Base-by-base conservation (phyloP, 2,329 filamentous ascomycete species). In the Sclerotinia minor region DNA sequence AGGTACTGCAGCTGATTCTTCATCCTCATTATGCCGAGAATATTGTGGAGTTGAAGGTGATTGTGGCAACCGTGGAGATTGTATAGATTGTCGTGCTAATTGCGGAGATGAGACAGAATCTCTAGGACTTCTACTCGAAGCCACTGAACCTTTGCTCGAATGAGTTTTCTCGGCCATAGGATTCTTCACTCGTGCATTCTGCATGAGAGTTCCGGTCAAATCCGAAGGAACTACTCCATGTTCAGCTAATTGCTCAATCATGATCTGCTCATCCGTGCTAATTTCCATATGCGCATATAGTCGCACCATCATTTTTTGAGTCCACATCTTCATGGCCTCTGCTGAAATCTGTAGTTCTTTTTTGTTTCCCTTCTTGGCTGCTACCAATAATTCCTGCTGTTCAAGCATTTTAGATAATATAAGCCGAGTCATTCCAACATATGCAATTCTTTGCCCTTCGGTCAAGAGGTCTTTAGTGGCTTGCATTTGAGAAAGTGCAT, bases 211-310 rank as follows among this genome's bases (percentile, higher is more conserved):
- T 0, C 92, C 90, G 0, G 92, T 94, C 68, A 99, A 82, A 77
- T 99, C 95, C 55, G 83, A 82, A 0, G 95, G 90, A 70, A 92
- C 83, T 8, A 99, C 93, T 5, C 94, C 95, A 79, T 99, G 95
- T 68, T 95, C 91, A 17, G 92, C 90, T 68, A 99, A 83, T 79
- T 99, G 95, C 80, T 99, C 95, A 73, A 99, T 97, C 95, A 99
- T 99, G 78, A 99, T 83, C 81, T 99, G 95, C 79, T 99, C 95
- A 19, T 87, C 89, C 29, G 89, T 83, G 75, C 89, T 93, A 75
- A 99, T 96, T 69, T 99, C 95, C 95, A 99, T 99, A 79, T 99
- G 95, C 17, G 87, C 83, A 78, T 98, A 99, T 17, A 99, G 79
- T 32, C 94, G 88, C 69, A 97, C 88, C 94, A 99, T 99, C 85